These are phyloP conservation scores for Acacia confusa DNA, from an alignment of 306 rosid species.

Conservation along the genomic window DNA sequence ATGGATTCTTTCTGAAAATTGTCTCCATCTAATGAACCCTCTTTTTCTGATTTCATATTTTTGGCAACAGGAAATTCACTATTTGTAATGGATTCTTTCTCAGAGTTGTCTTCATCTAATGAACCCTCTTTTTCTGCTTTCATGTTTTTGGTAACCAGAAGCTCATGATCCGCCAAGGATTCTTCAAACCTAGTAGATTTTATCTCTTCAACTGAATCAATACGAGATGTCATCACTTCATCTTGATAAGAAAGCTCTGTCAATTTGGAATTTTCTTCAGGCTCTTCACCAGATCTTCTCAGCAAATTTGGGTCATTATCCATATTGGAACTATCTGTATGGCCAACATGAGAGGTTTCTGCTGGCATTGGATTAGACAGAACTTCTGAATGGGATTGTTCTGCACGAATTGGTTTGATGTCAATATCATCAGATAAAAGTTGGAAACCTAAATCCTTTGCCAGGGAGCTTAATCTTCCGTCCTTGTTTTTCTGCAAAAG, in stretches of 20 bases:
- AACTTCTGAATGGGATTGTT: slow-evolving; percentile 46
- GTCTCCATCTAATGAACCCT: slow-evolving; percentile 41
- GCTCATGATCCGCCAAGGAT: slow-evolving; percentile 37
- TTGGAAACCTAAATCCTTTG: slow-evolving; percentile 86
- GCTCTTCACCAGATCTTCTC: slow-evolving; percentile 37
- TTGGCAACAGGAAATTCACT: slow-evolving; percentile 37
- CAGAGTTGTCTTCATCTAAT: slow-evolving; percentile 36
- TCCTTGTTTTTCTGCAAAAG: slow-evolving; percentile 62
- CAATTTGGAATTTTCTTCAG: slow-evolving; percentile 41
- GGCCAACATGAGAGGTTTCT: slow-evolving; percentile 46
- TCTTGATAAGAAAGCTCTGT: slow-evolving; percentile 43
- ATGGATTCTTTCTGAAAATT: slow-evolving; percentile 39
- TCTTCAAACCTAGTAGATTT: slow-evolving; percentile 42
- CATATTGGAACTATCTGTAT: slow-evolving; percentile 29
- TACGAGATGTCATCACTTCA: slow-evolving; percentile 42
- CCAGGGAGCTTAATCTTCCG: slow-evolving; percentile 74
- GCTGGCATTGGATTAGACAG: slow-evolving; percentile 49
- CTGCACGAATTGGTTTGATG: slow-evolving; percentile 47
- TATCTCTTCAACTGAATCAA: slow-evolving; percentile 38
- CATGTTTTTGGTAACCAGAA: slow-evolving; percentile 34
- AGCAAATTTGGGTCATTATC: slow-evolving; percentile 40
- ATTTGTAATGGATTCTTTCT: slow-evolving; percentile 38
- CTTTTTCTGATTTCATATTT: slow-evolving; percentile 37
- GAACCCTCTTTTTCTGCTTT: slow-evolving; percentile 41
- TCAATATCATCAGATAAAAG: slow-evolving; percentile 87